Percentiles rank a stretch among this genome's conserved stretches.
Conservation (phyloP, 805 yeast genomes). For the Pichia occidentalis region DNA sequence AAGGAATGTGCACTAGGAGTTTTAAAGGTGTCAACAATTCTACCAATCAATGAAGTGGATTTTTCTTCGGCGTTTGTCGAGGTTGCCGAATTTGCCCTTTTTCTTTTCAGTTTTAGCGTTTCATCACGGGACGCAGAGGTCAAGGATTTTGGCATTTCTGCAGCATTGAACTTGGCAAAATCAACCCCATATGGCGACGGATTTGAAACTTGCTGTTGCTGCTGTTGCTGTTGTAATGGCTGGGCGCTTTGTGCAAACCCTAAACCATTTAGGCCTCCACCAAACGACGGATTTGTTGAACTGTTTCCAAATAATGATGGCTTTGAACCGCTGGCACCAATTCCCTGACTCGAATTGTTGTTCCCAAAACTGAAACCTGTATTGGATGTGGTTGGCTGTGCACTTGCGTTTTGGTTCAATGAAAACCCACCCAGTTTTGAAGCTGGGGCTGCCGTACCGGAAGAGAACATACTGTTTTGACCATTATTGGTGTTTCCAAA, state of each 20-base stretch:
- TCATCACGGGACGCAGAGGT: constrained; percentile 16
- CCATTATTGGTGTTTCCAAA: constrained; percentile 23
- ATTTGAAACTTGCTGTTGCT: constrained; percentile 2
- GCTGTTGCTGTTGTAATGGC: constrained; percentile 9
- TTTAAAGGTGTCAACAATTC: constrained; percentile 18
- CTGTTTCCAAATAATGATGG: constrained; percentile 23
- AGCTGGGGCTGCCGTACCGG: constrained; percentile 4
- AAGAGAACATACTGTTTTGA: constrained; percentile 15
- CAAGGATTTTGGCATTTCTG: constrained; percentile 28
- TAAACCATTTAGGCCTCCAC: constrained; percentile 6
- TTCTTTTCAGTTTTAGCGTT: constrained; percentile 17
- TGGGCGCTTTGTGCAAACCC: constrained; percentile 13
- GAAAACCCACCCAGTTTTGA: constrained; percentile 2
- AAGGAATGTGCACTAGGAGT: constrained; percentile 18
- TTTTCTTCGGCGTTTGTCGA: constrained; percentile 12
- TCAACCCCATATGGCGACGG: constrained; percentile 23
- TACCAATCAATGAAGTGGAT: constrained; percentile 9
- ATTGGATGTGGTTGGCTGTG: constrained; percentile 15
- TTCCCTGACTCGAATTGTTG: constrained; percentile 1
- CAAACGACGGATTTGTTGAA: constrained; percentile 13
- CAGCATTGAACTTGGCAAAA: constrained; percentile 11
- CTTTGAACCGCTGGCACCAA: constrained; percentile 6
- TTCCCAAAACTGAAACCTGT: constrained; percentile 17
- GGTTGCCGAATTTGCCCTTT: constrained; percentile 19
- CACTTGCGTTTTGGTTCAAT: too few relatives aligned